These are phyloP conservation scores for Pestalotiopsis sp. DNA, from an alignment of 2,329 filamentous ascomycete genomes.

Conservation along the genomic window DNA sequence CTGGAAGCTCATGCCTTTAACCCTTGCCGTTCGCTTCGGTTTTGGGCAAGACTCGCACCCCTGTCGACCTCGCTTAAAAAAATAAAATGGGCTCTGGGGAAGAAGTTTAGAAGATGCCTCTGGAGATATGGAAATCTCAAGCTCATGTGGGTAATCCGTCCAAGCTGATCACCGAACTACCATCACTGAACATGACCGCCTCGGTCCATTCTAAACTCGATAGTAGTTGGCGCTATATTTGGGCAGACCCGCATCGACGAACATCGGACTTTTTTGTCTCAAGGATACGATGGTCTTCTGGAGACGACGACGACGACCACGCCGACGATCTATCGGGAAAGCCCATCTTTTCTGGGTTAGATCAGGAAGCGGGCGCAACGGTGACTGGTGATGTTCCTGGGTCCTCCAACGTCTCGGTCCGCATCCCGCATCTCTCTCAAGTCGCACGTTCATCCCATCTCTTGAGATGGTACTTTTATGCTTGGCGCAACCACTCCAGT, in stretches of 20 bases:
- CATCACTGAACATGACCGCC: no score
- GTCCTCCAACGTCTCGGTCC: background rate
- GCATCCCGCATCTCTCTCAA: background rate
- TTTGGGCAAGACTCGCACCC: background rate
- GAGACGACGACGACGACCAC: background rate
- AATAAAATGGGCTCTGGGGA: background rate
- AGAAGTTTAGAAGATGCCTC: background rate
- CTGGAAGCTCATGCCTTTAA: background rate
- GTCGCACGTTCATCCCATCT: background rate
- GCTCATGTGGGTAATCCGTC: background rate
- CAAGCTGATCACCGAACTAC: background rate
- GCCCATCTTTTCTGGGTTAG: background rate
- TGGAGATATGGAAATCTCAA: background rate
- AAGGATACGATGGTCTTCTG: background rate
- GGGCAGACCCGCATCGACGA: background rate
- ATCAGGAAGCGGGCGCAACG: background rate
- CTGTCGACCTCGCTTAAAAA: background rate
- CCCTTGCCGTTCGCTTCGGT: background rate
- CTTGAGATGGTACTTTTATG: background rate
- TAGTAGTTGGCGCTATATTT: background rate
- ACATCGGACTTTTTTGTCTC: background rate
- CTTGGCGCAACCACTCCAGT: background rate
- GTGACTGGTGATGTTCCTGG: background rate
- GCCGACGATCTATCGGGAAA: background rate
- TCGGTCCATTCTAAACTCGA: background rate